Evolutionary conservation across 2,329 filamentous ascomycete genomes (phyloP).

Genomic region (Elsinoe necatrix): DNA sequence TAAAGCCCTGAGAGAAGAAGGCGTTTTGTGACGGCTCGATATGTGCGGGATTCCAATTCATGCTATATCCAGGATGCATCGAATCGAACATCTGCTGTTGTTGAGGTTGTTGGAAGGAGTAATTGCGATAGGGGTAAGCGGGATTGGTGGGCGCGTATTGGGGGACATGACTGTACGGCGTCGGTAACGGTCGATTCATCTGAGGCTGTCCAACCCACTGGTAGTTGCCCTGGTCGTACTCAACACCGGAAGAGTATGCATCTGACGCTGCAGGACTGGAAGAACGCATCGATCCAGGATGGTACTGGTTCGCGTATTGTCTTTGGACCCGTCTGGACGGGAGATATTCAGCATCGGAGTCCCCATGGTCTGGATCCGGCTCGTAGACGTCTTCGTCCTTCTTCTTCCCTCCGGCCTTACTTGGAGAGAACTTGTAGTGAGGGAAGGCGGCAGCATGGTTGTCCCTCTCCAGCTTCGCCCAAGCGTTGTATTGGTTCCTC

Average conservation of each 20-base stretch:
- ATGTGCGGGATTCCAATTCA: neutral
- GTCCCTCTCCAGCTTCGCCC: conserved; percentile 70
- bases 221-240: conserved; percentile 1
- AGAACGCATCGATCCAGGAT: neutral
- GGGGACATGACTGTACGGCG: neutral
- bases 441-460: conserved; percentile 84
- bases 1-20: neutral
- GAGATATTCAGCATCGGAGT: conserved; percentile 26
- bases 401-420: conserved; percentile 43
- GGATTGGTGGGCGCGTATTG: neutral
- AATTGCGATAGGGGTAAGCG: neutral
- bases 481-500: conserved; percentile 65
- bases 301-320: neutral
- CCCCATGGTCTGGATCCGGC: conserved; percentile 30
- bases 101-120: neutral
- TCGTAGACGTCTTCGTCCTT: conserved; percentile 34
- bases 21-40: neutral
- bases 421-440: conserved; percentile 87
- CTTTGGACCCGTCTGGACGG: conserved; percentile 15
- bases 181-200: neutral
- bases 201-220: conserved; percentile 1
- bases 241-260: conserved; percentile 3
- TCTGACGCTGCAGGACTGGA: neutral
- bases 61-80: neutral
- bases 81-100: neutral